phyloP scores from a whole-genome alignment of 495 filamentous ascomycete species.

The Choiromyces venosus region DNA sequence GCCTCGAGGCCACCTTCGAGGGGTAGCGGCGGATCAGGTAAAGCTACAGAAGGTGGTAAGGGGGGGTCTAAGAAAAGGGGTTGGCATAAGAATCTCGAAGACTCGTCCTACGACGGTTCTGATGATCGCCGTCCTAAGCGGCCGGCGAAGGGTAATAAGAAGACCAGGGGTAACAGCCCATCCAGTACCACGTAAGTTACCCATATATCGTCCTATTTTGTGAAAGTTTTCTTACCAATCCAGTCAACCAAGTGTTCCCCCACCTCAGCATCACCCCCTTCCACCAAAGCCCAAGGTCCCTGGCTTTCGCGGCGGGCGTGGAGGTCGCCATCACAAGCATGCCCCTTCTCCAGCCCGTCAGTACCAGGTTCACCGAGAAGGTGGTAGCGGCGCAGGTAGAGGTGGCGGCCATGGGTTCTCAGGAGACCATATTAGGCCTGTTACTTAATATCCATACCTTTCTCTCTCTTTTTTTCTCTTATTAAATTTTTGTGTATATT shows the following conservation, averaged over 20 bases:
- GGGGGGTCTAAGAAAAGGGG: neutral
- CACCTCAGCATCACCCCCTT: neutral
- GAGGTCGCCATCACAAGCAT: neutral
- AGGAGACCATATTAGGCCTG: neutral
- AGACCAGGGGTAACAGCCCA: neutral
- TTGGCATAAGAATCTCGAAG: neutral
- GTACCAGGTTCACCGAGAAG: constrained; percentile 1
- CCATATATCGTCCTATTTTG: neutral
- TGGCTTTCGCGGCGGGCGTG: neutral
- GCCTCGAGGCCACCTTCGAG: neutral
- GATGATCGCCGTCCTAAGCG: neutral
- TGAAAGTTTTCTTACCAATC: neutral
- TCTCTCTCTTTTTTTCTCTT: neutral
- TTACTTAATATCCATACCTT: neutral
- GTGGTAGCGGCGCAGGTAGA: neutral
- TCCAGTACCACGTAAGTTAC: neutral
- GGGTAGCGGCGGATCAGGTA: neutral
- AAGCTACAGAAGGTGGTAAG: neutral
- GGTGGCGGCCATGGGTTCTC: neutral
- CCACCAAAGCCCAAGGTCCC: neutral
- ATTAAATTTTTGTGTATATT: neutral
- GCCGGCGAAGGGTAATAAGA: neutral
- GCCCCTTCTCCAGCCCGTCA: neutral
- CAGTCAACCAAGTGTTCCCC: neutral
- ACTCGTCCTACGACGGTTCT: neutral